phyloP scores from a whole-genome alignment of 2,329 filamentous ascomycete species.

The Diaporthe capsici region DNA sequence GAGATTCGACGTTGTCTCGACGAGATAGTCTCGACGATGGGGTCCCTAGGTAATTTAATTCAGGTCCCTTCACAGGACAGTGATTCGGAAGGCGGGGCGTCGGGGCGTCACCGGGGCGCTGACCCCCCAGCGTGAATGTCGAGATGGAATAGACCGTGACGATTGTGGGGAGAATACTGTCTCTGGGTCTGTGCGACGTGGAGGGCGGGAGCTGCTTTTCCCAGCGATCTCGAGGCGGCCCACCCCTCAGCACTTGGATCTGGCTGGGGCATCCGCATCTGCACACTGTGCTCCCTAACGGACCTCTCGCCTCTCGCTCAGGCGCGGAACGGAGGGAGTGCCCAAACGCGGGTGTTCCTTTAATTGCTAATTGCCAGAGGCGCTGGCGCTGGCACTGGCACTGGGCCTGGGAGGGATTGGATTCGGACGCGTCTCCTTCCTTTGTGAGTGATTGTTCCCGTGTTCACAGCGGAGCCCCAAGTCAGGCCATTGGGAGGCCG shows the following conservation, averaged over 20 bases:
- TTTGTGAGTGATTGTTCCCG: background rate
- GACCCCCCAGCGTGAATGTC: background rate
- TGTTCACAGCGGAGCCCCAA: background rate
- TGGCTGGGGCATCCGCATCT: background rate
- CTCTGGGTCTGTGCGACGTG: conserved; percentile 1
- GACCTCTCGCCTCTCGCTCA: background rate
- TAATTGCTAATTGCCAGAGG: conserved; percentile 18
- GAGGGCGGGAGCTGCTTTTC: background rate
- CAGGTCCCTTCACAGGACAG: conserved; percentile 23
- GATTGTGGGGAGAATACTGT: conserved; percentile 7
- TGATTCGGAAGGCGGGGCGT: conserved; percentile 20
- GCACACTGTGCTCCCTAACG: conserved; percentile 28
- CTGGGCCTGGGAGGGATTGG: background rate
- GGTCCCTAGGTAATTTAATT: conserved; percentile 30
- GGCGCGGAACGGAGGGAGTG: background rate
- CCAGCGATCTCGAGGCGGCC: conserved; percentile 2
- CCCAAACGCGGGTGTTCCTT: conserved; percentile 20
- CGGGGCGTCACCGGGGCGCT: conserved; percentile 18
- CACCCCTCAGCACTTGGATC: background rate
- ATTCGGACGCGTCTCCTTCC: conserved; percentile 12
- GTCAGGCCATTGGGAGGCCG: conserved; percentile 22
- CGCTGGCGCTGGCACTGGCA: background rate
- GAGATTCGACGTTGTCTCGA: conserved; percentile 22
- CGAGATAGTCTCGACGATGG: conserved; percentile 18
- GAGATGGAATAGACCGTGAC: conserved; percentile 27